phyloP scores from a whole-genome alignment of 2,329 filamentous ascomycete genomes.

The Dendryphion nanum region DNA sequence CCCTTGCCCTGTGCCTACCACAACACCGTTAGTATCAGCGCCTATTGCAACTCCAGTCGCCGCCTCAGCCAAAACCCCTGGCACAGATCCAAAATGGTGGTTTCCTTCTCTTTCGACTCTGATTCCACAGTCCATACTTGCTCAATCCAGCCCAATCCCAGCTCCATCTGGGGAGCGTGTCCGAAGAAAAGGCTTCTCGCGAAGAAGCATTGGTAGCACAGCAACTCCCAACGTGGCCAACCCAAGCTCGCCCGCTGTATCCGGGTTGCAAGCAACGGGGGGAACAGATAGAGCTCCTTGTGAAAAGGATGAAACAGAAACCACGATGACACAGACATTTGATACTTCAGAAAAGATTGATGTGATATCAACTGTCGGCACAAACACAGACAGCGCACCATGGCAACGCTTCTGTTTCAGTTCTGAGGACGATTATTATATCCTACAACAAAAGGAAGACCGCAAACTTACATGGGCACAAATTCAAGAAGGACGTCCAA shows the following conservation, averaged over 20 bases:
- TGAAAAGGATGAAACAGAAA: not conserved
- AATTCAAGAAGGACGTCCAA: conserved; percentile 7
- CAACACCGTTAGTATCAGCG: conserved; percentile 6
- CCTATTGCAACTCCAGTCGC: conserved; percentile 8
- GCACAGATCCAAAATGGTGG: conserved; percentile 28
- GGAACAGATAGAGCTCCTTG: not conserved
- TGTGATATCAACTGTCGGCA: not conserved
- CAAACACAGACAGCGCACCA: not conserved
- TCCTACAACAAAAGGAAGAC: conserved; percentile 8
- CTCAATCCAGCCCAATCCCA: not conserved
- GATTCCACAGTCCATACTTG: not conserved
- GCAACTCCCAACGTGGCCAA: not conserved
- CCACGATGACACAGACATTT: not conserved
- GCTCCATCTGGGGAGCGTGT: not conserved
- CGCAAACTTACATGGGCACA: not conserved
- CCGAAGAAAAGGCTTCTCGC: not conserved
- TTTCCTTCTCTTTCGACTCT: conserved; percentile 20
- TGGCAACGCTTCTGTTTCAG: not conserved
- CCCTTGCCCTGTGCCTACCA: conserved; percentile 4
- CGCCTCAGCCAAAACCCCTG: no score
- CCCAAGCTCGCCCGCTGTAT: not conserved
- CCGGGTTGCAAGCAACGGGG: not conserved
- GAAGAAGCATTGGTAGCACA: no score
- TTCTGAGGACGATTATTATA: conserved; percentile 34
- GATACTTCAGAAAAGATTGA: not conserved